Percentiles rank a stretch among this genome's conserved stretches.
Conservation (phyloP, 225 moss, liverwort and hornwort species). For the Lunularia cruciata region DNA sequence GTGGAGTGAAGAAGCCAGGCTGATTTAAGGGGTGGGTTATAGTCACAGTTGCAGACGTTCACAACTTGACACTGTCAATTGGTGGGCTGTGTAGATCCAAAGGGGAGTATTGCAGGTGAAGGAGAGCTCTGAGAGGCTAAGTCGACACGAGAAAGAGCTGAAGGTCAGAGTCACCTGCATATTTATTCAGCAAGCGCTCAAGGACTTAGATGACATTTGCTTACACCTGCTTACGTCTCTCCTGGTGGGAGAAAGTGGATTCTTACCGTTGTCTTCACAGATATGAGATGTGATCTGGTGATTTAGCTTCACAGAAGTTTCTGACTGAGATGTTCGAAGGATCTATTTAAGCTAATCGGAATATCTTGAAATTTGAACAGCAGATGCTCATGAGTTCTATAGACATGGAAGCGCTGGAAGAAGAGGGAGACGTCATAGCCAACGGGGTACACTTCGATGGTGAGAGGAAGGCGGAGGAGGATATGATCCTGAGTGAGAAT, state of each 20-base stretch:
- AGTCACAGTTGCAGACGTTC: too few relatives aligned
- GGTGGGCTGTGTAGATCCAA: slow-evolving; percentile 33
- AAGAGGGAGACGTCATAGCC: slow-evolving; percentile 29
- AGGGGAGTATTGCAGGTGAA: slow-evolving; percentile 46
- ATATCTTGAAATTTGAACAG: slow-evolving; percentile 6
- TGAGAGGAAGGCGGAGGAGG: slow-evolving; percentile 31
- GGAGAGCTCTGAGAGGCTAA: slow-evolving; percentile 43
- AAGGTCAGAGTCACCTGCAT: slow-evolving; percentile 26
- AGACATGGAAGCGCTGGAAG: slow-evolving; percentile 38
- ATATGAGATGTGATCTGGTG: too few relatives aligned
- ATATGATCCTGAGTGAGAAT: slow-evolving; percentile 21
- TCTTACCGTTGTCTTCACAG: too few relatives aligned
- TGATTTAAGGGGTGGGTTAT: not conserved
- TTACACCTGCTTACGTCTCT: too few relatives aligned
- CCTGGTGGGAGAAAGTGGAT: too few relatives aligned
- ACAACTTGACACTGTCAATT: not conserved
- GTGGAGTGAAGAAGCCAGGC: not conserved
- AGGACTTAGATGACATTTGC: too few relatives aligned
- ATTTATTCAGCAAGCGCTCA: not conserved
- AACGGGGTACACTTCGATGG: slow-evolving; percentile 37
- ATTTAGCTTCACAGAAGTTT: not conserved
- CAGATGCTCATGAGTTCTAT: slow-evolving; percentile 39
- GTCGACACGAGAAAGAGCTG: slow-evolving; percentile 43
- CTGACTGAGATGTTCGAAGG: not conserved
- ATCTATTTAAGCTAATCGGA: not conserved